These are phyloP conservation scores for Neophaeococcomyces mojaviensis DNA, from an alignment of 2,329 filamentous ascomycete genomes.

Conservation along the genomic window DNA sequence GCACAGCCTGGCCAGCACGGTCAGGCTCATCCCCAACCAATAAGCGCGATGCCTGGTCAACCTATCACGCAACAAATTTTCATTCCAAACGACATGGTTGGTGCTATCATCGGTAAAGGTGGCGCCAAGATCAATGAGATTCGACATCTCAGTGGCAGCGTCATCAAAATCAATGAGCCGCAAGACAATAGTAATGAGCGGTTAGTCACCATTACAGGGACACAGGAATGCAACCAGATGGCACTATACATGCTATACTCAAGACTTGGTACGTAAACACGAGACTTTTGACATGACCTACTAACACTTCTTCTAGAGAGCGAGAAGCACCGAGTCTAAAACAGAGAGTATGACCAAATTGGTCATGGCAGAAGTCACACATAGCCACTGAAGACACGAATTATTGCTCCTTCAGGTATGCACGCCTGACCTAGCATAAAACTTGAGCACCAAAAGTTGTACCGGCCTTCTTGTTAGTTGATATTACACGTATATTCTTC, in stretches of 20 bases:
- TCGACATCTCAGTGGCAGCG: constrained; percentile 88
- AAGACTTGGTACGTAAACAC: constrained; percentile 67
- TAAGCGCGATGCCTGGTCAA: constrained; percentile 66
- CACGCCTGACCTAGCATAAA: background rate
- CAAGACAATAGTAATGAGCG: constrained; percentile 99
- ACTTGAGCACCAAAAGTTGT: background rate
- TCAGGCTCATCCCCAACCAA: constrained; percentile 60
- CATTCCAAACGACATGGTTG: constrained; percentile 99
- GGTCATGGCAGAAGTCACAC: background rate
- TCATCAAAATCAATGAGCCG: constrained; percentile 99
- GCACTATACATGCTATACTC: constrained; percentile 99
- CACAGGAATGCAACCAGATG: constrained; percentile 98
- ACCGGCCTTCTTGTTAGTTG: background rate
- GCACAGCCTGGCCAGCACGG: constrained; percentile 54
- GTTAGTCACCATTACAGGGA: constrained; percentile 93
- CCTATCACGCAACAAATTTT: constrained; percentile 96
- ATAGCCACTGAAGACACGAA: background rate
- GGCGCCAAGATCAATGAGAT: constrained; percentile 99
- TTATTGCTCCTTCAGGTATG: constrained; percentile 1
- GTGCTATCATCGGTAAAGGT: constrained; percentile 96
- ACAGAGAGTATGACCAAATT: too few relatives aligned
- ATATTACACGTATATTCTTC: background rate
- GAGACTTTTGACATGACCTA: constrained; percentile 23
- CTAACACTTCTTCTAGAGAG: constrained; percentile 49
- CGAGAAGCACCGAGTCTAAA: constrained; percentile 57